Base-by-base conservation (phyloP, 2,329 filamentous ascomycete genomes). In the Knufia fluminis region DNA sequence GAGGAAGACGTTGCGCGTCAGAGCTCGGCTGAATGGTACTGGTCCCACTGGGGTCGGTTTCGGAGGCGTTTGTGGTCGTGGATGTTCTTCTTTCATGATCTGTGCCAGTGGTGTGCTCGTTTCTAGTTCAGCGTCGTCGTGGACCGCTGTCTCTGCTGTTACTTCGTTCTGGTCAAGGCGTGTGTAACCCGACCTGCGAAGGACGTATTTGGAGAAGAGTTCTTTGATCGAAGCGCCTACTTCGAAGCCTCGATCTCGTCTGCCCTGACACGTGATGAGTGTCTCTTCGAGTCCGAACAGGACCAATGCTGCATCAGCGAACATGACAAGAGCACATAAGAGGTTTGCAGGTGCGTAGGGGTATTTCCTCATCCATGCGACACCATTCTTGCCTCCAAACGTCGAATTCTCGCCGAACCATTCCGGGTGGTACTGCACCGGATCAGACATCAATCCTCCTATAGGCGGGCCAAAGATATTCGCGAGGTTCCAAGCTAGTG, bases 341-440 rank as follows among this genome's bases (percentile, higher is more conserved):
- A 86, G 64, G 61, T 83, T 85, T 0, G 83, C 83, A 44, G 85
- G 66, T 1, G 82, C 80, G 62, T 83, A 86, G 0, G 83, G 83
- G 60, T 78, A 86, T 39, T 64, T 67, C 20, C 67, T 71, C 62
- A 84, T 73, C 79, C 83, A 85, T 41, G 73, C 62, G 1, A 79
- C 80, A 0, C 78, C 79, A 36, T 70, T 47, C 36, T 71, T 65
- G 8, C 77, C 77, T 3, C 77, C 77, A 45, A 84, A 71, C 0
- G 72, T 63, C 1, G 78, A 79, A 14, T 73, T 73, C 3, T 74
- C 70, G 1, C 79, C 81, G 58, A 87, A 86, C 0, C 83, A 54
- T 0, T 64, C 66, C 0, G 83, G 82, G 57, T 85, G 78, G 19
- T 72, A 80, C n/a, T 67, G 70, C 3, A 77, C 73, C 0, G 83